Evolutionary conservation across 2,329 filamentous ascomycete genomes (phyloP).

Genomic region (Pestalotiopsis sp.): DNA sequence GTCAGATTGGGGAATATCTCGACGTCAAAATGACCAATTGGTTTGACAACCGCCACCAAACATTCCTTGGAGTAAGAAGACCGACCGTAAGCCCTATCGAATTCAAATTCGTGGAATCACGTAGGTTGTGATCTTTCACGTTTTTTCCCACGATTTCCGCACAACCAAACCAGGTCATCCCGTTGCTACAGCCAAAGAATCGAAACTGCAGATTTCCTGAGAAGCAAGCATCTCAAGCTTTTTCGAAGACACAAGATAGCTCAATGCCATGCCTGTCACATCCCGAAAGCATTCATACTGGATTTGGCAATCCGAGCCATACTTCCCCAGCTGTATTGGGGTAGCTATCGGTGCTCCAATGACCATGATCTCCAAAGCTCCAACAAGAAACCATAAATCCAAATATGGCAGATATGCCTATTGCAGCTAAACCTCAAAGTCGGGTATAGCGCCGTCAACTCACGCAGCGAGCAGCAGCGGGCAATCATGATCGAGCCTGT

Average conservation of each 20-base stretch:
- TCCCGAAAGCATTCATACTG: no score
- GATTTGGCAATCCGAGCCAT: neutral
- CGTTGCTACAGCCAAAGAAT: no score
- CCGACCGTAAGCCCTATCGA: neutral
- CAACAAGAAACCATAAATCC: neutral
- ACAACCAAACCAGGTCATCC: no score
- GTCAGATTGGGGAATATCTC: neutral
- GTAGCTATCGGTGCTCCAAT: neutral
- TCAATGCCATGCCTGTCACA: no score
- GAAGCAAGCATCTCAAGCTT: no score
- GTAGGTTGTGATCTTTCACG: neutral
- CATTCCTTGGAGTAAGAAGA: neutral
- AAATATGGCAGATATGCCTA: neutral
- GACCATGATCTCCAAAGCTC: neutral
- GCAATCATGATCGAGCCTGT: no score
- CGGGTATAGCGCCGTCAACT: no score
- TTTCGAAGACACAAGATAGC: no score
- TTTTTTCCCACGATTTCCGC: neutral
- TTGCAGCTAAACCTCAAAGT: neutral
- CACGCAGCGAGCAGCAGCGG: no score
- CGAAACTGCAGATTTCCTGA: no score
- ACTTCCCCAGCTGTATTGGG: neutral
- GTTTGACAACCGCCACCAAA: neutral
- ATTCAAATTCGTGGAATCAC: neutral
- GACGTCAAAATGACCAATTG: neutral